Evolutionary conservation across 2,329 filamentous ascomycete genomes (phyloP).

Genomic region (Podosphaera xanthii): DNA sequence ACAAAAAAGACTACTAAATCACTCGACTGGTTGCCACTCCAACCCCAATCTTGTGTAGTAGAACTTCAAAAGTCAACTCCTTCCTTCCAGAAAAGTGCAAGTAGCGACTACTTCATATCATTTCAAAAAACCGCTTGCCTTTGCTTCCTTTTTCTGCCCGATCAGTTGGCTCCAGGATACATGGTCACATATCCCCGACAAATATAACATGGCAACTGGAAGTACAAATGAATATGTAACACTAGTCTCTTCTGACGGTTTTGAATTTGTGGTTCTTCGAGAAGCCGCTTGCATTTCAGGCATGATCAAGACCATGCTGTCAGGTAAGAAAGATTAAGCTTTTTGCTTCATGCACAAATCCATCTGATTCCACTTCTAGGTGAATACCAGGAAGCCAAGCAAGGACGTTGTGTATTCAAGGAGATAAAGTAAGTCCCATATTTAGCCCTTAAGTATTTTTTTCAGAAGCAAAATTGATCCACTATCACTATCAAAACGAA

Average conservation of each 20-base stretch:
- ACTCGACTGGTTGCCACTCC: too few species aligned
- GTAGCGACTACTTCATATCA: too few species aligned
- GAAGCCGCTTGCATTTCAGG: conserved; percentile 48
- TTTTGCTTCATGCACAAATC: conserved; percentile 1
- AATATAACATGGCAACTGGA: not conserved
- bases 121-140: too few species aligned
- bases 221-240: conserved; percentile 45
- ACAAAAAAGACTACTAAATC: too few species aligned
- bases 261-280: conserved; percentile 52
- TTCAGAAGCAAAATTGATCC: not conserved
- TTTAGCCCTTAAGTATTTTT: not conserved
- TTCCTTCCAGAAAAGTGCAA: too few species aligned
- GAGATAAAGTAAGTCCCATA: conserved; percentile 44
- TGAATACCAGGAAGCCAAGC: conserved; percentile 40
- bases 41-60: too few species aligned
- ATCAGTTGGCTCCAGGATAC: too few species aligned
- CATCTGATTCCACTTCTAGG: conserved; percentile 18
- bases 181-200: too few species aligned
- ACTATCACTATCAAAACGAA: not conserved
- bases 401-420: conserved; percentile 41
- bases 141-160: too few species aligned
- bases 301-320: conserved; percentile 52
- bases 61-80: too few species aligned
- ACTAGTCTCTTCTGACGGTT: conserved; percentile 51
- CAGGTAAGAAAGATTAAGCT: conserved; percentile 26